These are phyloP conservation scores for Acmispon strigosus DNA, from an alignment of 306 rosid species.

Conservation along the genomic window DNA sequence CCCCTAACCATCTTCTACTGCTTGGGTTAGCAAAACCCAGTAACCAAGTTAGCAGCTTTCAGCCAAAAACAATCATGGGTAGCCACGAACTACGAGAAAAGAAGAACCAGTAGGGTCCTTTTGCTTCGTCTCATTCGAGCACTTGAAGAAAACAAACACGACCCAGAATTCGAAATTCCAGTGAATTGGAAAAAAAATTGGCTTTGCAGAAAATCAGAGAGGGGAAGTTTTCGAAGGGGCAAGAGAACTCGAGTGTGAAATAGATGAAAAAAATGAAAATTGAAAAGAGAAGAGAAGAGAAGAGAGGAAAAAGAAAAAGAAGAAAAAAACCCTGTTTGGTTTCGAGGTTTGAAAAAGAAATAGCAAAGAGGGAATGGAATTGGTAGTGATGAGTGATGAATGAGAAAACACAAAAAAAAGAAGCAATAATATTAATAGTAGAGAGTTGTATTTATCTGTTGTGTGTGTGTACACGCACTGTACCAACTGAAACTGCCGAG, in stretches of 20 bases:
- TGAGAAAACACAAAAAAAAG: not conserved
- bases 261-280: not conserved
- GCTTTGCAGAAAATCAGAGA: not conserved
- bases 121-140: not conserved
- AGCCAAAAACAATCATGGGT: slow-evolving; percentile 6
- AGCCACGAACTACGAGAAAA: not conserved
- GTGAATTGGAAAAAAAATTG: not conserved
- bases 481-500: slow-evolving; percentile 28
- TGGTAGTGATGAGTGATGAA: slow-evolving; percentile 11
- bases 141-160: not conserved
- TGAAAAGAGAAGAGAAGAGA: not conserved
- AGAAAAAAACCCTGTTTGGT: slow-evolving; percentile 16
- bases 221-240: not conserved
- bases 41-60: slow-evolving; percentile 18
- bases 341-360: slow-evolving; percentile 22
- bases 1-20: not conserved
- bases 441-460: slow-evolving; percentile 21
- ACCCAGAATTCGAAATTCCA: slow-evolving; percentile 1
- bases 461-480: slow-evolving; percentile 22
- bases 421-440: not conserved
- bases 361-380: slow-evolving; percentile 15
- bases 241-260: slow-evolving; percentile 18
- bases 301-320: not conserved
- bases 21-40: slow-evolving; percentile 18
- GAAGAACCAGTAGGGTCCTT: not conserved